Percentiles rank a stretch among this genome's conserved stretches.
phyloP scores from a whole-genome alignment of 257 asterid species.

The Salvia rosmarinus region DNA sequence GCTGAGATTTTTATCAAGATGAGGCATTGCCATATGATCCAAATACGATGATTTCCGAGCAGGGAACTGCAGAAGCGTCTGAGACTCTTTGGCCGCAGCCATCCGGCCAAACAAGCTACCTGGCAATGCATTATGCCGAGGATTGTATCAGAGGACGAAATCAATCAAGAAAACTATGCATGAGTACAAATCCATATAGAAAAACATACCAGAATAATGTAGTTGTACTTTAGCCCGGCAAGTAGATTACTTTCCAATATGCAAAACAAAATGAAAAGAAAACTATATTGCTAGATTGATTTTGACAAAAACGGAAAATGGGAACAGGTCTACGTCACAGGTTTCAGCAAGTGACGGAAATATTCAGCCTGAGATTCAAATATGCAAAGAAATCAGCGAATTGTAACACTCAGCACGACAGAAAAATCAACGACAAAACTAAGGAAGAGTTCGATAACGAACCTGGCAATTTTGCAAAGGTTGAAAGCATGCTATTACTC shows the following conservation, averaged over 20 bases:
- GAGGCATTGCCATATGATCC: conserved; percentile 48
- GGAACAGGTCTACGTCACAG: conserved; percentile 75
- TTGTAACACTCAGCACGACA: background rate
- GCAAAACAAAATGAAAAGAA: conserved; percentile 42
- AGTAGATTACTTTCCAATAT: conserved; percentile 36
- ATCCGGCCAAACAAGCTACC: conserved; percentile 58
- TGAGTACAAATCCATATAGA: conserved; percentile 14
- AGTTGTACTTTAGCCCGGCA: conserved; percentile 41
- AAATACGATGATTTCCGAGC: conserved; percentile 49
- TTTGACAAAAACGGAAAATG: conserved; percentile 33
- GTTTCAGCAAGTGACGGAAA: conserved; percentile 89
- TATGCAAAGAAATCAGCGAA: background rate
- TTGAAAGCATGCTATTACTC: conserved; percentile 88
- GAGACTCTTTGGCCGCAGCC: conserved; percentile 56
- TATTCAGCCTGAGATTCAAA: conserved; percentile 68
- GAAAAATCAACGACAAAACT: background rate
- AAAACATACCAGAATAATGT: conserved; percentile 51
- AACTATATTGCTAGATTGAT: conserved; percentile 53
- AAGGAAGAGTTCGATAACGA: conserved; percentile 25
- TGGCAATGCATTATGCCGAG: conserved; percentile 30
- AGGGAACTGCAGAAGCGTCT: conserved; percentile 49
- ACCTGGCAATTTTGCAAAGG: conserved; percentile 88
- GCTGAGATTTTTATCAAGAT: conserved; percentile 41
- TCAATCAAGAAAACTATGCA: conserved; percentile 32
- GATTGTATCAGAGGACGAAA: conserved; percentile 29